phyloP scores from a whole-genome alignment of 805 yeast species.

The Maudiozyma pseudohumilis region DNA sequence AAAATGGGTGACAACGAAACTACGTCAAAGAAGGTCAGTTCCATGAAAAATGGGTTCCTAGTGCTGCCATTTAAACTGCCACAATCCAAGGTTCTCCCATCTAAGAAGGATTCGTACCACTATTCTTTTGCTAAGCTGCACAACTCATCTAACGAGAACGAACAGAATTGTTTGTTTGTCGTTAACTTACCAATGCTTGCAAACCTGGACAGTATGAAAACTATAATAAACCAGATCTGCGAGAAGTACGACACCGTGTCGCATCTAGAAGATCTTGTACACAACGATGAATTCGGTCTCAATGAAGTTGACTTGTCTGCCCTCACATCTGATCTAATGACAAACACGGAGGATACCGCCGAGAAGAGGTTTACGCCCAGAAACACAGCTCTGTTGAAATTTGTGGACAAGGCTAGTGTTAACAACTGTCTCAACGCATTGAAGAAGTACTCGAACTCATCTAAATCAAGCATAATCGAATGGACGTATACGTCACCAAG shows the following conservation, averaged over 20 bases:
- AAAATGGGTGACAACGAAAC: conserved; percentile 2
- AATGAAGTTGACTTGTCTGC: conserved; percentile 43
- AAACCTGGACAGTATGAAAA: conserved; percentile 41
- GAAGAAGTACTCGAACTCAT: conserved; percentile 33
- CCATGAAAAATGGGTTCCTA: conserved; percentile 30
- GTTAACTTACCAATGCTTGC: conserved; percentile 68
- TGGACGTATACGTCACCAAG: conserved; percentile 30
- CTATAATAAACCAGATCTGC: conserved; percentile 48
- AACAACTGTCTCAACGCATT: conserved; percentile 51
- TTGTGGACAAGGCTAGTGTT: conserved; percentile 56
- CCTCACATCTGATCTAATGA: conserved; percentile 48
- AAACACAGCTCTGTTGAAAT: conserved; percentile 62
- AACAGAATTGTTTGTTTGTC: conserved; percentile 52
- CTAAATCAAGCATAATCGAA: conserved; percentile 26
- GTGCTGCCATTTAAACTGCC: conserved; percentile 28
- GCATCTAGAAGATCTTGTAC: conserved; percentile 42
- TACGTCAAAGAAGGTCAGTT: conserved; percentile 5
- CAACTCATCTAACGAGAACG: conserved; percentile 34
- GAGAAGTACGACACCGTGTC: conserved; percentile 39
- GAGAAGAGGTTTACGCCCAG: conserved; percentile 47
- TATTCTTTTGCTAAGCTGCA: conserved; percentile 62
- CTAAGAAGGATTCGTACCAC: conserved; percentile 32
- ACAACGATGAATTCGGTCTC: conserved; percentile 36
- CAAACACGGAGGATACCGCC: conserved; percentile 22
- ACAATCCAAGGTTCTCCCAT: neutral